Evolutionary conservation across 345 rosid genomes (phyloP).

Genomic region (Euphorbia tirucalli): DNA sequence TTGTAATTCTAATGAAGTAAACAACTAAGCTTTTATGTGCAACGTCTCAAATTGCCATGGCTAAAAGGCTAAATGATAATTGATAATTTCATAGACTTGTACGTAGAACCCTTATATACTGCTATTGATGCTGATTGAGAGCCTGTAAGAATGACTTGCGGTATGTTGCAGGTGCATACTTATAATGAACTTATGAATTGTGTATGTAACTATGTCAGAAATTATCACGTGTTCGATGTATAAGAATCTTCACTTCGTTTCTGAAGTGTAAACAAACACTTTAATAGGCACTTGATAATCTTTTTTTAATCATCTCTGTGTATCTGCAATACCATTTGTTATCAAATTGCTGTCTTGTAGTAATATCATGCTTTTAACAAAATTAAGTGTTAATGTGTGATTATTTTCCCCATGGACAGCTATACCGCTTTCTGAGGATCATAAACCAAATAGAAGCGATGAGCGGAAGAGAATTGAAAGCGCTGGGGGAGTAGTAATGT

Average conservation of each 20-base stretch:
- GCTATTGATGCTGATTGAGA: background rate
- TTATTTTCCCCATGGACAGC: conserved; percentile 7
- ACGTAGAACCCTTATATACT: background rate
- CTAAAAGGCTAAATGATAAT: background rate
- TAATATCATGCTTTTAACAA: background rate
- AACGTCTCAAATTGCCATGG: background rate
- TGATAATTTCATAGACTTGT: no score
- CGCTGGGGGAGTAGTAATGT: conserved; percentile 95
- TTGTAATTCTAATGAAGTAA: background rate
- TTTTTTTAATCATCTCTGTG: background rate
- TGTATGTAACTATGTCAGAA: no score
- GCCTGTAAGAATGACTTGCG: background rate
- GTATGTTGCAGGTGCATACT: background rate
- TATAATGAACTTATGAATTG: background rate
- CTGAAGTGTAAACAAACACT: background rate
- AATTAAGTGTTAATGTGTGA: background rate
- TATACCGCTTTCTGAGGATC: conserved; percentile 97
- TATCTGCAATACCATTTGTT: background rate
- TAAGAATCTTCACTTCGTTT: background rate
- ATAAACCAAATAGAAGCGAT: conserved; percentile 96
- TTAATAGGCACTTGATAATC: background rate
- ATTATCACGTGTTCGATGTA: background rate
- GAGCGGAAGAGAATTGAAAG: conserved; percentile 96
- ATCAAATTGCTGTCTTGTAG: background rate
- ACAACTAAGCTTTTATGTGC: background rate